These are phyloP conservation scores for Alternaria conjuncta DNA, from an alignment of 2,329 filamentous ascomycete species.

Conservation along the genomic window DNA sequence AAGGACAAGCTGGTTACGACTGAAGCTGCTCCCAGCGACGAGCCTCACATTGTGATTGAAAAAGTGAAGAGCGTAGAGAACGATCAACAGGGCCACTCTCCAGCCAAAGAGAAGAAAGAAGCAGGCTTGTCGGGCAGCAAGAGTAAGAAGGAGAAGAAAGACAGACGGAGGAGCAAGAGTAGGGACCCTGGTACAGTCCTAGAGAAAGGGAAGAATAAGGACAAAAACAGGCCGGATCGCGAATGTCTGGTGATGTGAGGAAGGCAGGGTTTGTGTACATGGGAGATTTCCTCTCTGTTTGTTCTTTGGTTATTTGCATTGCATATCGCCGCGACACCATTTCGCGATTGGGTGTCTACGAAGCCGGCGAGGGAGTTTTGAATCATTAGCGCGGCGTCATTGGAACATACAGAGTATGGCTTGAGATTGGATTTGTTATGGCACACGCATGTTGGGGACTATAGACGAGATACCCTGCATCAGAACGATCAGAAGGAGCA, in stretches of 20 bases:
- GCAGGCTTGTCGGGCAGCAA: conserved; percentile 32
- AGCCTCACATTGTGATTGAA: conserved; percentile 39
- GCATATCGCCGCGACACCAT: background rate
- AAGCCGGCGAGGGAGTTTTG: conserved; percentile 8
- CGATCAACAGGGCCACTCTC: conserved; percentile 16
- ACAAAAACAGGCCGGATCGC: conserved; percentile 47
- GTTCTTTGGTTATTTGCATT: conserved; percentile 7
- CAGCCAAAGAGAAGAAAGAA: conserved; percentile 34
- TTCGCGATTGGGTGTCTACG: background rate
- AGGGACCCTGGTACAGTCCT: conserved; percentile 45
- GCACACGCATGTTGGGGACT: conserved; percentile 8
- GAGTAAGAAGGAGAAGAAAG: conserved; percentile 41
- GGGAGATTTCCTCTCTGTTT: background rate
- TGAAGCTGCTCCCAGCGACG: conserved; percentile 27
- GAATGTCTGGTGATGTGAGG: conserved; percentile 55
- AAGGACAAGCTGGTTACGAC: conserved; percentile 48
- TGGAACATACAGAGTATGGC: conserved; percentile 10
- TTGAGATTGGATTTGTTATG: background rate
- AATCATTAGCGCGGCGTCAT: conserved; percentile 34
- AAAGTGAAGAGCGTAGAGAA: conserved; percentile 22
- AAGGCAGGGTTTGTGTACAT: conserved; percentile 8
- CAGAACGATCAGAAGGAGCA: background rate
- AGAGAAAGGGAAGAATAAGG: conserved; percentile 37
- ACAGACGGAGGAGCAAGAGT: conserved; percentile 49
- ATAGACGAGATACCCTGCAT: conserved; percentile 36